Evolutionary conservation across 495 filamentous ascomycete species (phyloP).

Genomic region (Thermothielavioides terrestris): DNA sequence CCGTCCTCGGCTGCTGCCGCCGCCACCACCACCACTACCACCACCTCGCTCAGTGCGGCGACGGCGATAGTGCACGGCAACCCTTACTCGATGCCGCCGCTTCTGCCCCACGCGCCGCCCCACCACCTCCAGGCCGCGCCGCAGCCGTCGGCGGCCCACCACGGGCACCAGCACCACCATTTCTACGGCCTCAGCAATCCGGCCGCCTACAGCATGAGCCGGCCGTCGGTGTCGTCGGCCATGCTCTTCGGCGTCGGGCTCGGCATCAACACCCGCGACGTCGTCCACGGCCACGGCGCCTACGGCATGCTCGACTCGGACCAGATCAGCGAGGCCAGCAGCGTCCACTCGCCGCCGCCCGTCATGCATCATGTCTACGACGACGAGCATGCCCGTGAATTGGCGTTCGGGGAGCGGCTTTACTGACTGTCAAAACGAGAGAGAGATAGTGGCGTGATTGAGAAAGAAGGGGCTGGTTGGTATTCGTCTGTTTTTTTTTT

Average conservation of each 20-base stretch:
- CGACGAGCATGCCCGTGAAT: conserved; percentile 31
- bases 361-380: conserved; percentile 33
- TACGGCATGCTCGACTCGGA: conserved; percentile 8
- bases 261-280: conserved; percentile 11
- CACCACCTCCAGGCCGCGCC: conserved; percentile 14
- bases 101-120: conserved; percentile 13
- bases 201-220: conserved; percentile 23
- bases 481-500: neutral
- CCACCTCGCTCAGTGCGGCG: neutral
- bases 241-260: conserved; percentile 8
- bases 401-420: conserved; percentile 35
- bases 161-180: conserved; percentile 6
- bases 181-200: conserved; percentile 19
- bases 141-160: conserved; percentile 4
- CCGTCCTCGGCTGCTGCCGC: conserved; percentile 1
- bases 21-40: neutral
- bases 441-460: no score
- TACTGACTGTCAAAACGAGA: conserved; percentile 21
- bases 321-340: conserved; percentile 30
- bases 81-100: conserved; percentile 8
- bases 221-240: conserved; percentile 13
- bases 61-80: conserved; percentile 2
- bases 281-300: neutral
- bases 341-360: conserved; percentile 26
- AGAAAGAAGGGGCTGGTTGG: no score